Evolutionary conservation across 2,329 filamentous ascomycete genomes (phyloP).

Genomic region (Colletotrichum limetticola): DNA sequence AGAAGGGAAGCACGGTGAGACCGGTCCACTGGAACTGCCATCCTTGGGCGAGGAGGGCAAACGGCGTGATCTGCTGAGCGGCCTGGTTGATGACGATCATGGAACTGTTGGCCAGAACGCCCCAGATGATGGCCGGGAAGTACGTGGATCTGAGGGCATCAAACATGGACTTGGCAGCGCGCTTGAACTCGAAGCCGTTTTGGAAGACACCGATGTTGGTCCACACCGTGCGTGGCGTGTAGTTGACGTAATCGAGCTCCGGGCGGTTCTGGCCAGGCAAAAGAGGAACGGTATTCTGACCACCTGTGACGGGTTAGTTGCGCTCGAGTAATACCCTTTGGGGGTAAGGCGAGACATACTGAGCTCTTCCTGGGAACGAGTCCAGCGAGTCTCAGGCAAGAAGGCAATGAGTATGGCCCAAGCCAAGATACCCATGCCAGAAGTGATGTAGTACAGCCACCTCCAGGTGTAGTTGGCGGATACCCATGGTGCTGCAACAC

Average conservation of each 20-base stretch:
- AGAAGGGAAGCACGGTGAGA: constrained; percentile 40
- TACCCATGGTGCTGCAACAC: constrained; percentile 43
- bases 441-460: constrained; percentile 47
- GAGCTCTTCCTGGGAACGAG: constrained; percentile 43
- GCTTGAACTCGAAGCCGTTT: constrained; percentile 40
- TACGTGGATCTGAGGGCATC: constrained; percentile 45
- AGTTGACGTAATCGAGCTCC: constrained; percentile 41
- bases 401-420: constrained; percentile 46
- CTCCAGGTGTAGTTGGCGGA: constrained; percentile 46
- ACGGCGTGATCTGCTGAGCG: constrained; percentile 38
- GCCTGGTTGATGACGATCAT: constrained; percentile 45
- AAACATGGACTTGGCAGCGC: constrained; percentile 39
- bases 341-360: constrained; percentile 20
- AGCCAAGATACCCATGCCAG: constrained; percentile 41
- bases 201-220: constrained; percentile 47
- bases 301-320: constrained; percentile 5
- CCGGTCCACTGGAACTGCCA: constrained; percentile 44
- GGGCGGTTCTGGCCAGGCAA: constrained; percentile 41
- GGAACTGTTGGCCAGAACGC: constrained; percentile 42
- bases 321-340: fast-evolving
- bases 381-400: constrained; percentile 49
- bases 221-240: constrained; percentile 41
- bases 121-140: constrained; percentile 48
- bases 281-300: constrained; percentile 37
- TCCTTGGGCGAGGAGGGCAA: constrained; percentile 36